phyloP scores from a whole-genome alignment of 805 yeast genomes.

The Clavispora fructus region DNA sequence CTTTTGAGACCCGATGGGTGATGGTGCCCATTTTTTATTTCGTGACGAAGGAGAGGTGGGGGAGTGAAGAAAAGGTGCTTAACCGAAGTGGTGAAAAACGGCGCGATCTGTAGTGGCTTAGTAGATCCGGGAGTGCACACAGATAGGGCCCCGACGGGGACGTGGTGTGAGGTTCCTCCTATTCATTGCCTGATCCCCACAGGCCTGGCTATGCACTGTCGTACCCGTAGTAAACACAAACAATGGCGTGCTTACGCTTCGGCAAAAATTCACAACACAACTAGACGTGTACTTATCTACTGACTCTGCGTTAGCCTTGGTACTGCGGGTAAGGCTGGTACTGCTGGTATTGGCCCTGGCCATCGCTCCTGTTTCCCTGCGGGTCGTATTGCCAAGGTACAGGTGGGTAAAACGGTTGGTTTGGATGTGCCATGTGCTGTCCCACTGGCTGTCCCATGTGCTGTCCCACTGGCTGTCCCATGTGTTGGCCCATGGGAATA shows the following conservation, averaged over 20 bases:
- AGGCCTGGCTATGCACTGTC: too few relatives aligned
- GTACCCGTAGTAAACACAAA: too few relatives aligned
- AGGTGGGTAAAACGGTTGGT: background rate
- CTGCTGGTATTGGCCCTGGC: background rate
- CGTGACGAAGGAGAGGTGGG: background rate
- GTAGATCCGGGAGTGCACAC: background rate
- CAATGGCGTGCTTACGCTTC: too few relatives aligned
- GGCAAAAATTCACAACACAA: background rate
- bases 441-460: too few relatives aligned
- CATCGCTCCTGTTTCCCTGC: background rate
- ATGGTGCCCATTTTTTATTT: slow-evolving; percentile 10
- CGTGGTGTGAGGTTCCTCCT: background rate
- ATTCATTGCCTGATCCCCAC: background rate
- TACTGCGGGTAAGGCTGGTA: background rate
- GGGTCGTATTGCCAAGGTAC: background rate
- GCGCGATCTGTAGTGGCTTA: background rate
- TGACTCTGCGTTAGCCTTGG: background rate
- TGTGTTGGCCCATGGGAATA: too few relatives aligned
- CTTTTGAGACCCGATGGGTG: slow-evolving; percentile 14
- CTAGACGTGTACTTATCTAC: background rate
- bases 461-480: too few relatives aligned
- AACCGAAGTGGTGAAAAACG: background rate
- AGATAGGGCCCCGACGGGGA: background rate
- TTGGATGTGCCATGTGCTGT: too few relatives aligned
- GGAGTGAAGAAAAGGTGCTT: background rate